Evolutionary conservation across 1,284 basidiomycete species (phyloP), one percentile per base, ranked within the genome.

Genomic region (Ustanciosporium gigantosporum): DNA sequence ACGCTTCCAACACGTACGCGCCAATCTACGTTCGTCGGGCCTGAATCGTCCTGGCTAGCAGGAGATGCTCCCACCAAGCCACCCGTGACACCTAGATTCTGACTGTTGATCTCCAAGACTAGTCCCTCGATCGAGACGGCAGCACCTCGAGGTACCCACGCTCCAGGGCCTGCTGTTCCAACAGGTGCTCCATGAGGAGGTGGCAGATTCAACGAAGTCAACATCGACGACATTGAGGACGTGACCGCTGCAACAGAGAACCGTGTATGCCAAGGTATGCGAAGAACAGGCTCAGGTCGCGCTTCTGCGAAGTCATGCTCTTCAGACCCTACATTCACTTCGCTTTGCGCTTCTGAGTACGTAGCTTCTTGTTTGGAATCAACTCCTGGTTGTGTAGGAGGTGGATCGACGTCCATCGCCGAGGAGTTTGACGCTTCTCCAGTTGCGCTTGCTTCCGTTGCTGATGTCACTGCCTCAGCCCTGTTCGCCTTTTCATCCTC

Each of bases 131-230:
- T 61, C 6, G 52, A 48, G 16, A 69, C 53, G 6, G 57, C 64
- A 0, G 69, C 64, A 11, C 69, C 69, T 4, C 69, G 59, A 15
- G 58, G 67, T 1, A 69, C 58, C 69, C 69, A 72, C 2, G 69
- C 64, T n/a, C 69, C 69, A 7, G 69, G 69, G 2, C 69, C 69
- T 5, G 57, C 57, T 25, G 64, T 69, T 16, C 69, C 69, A 1
- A 53, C 57, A 13, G 69, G 52, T 3, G 69, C 56, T 8, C 69
- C 69, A 24, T 68, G 60, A 14, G 69, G 69, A 14, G 66, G 65
- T 0, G 69, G 69, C 11, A 72, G 44, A 25, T 62, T 67, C 21
- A 66, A 52, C 3, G 51, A 45, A 2, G 51, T 50, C 5, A 66
- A 27, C 51, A 66, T 48, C 31, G 57, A 34, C 3, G 62, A 50